Base-by-base conservation (phyloP, 2,329 filamentous ascomycete genomes). In the Scorias spongiosa region DNA sequence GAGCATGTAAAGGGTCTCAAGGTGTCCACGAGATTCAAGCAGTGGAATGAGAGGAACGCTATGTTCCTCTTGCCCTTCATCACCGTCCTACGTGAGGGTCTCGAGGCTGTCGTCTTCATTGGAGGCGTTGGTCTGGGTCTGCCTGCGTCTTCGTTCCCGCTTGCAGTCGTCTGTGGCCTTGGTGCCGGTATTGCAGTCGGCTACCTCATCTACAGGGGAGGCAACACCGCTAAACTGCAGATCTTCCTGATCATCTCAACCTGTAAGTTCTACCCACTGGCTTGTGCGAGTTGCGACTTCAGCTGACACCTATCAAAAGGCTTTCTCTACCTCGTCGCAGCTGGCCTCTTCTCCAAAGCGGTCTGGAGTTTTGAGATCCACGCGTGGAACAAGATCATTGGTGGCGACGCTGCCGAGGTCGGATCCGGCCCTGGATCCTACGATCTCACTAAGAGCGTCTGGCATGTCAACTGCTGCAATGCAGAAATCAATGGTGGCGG, bases 61-160 rank as follows among this genome's bases (percentile, higher is more conserved):
- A 85, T 93, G 81, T 91, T 93, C 60, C 63, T 84, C 39, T 67
- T 93, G 44, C 87, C 87, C 1, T 93, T 93, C 63, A 72, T 93
- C 58, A 93, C 86, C 0, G 81, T 91, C n/a, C 66, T 93, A 11
- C 72, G 87, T 30, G 86, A 93, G 61, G 87, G 86, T 2, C 74
- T 93, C 28, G 87, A 94, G 60, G 84, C 82, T 0, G 80, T 93
- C 30, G 75, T 93, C 18, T 93, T 93, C 61, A 78, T 93, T 43
- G 84, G 84, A 12, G 87, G 86, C 15, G 86, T 94, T 4, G 81
- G 81, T 2, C 78, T 93, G 44, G 76, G 78, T 1, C 69, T 82
- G 2, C 84, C 85, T 0, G 84, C 84, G 2, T 76, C 74, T 5
- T 72, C 86, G 0, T 83, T 93, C 42, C 86, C 87, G 2, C 65